Base-by-base conservation (phyloP, 2,329 filamentous ascomycete genomes). In the Coniochaeta prunicola region DNA sequence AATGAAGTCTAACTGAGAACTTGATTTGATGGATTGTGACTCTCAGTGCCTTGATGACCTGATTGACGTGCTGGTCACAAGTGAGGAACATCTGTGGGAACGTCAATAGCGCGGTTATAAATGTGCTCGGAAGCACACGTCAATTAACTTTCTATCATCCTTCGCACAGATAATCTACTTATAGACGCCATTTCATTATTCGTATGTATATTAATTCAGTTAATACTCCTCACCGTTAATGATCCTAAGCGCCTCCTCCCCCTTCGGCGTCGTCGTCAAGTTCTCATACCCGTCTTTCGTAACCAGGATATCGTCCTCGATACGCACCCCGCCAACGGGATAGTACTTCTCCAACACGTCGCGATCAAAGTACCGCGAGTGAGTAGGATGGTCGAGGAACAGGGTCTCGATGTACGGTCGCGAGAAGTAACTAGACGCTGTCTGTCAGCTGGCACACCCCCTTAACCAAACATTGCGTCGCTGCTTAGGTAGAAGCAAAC, bases 271-370 rank as follows among this genome's bases (percentile, higher is more conserved):
- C 1, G 82, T 81, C 1, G 92, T 96, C 70, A 97, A 69, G 69
- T 96, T 96, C 73, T 97, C 92, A 66, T 85, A 86, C 0, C 92
- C 92, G 26, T 83, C 77, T 61, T 88, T 79, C 1, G 89, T 94
- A 54, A 97, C 86, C 24, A 94, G 78, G 40, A 97, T 82, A 70
- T 93, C 90, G 69, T 97, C 92, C 75, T 99, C 94, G 61, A 97
- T 96, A 53, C 94, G 83, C 28, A 96, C 91, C 34, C 94, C 94
- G 17, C 93, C 94, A 1, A 97, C 87, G 28, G 75, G 76, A 77
- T 90, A 93, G 71, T 89, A 93, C 62, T 76, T 77, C 61, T 86
- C 84, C 55, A 94, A 73, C 5, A 87, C 80, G 5, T 79, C 76
- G 64, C 76, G 75, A 71, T 92, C 81, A 67, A 94, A 87, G 65